Conservation (phyloP, 192 early-diverging fungal species). For the Backusella tarrabulga region DNA sequence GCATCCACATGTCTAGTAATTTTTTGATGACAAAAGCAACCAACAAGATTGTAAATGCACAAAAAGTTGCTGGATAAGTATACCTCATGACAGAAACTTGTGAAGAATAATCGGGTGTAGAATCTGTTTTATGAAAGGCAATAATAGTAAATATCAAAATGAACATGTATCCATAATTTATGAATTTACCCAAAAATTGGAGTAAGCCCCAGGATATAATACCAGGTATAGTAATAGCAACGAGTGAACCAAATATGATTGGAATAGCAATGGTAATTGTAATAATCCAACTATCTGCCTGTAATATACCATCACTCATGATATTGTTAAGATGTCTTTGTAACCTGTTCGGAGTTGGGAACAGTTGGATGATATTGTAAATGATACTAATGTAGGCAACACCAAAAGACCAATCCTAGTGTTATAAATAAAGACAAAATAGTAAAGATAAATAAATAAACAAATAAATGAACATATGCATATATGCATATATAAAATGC, state of each 20-base stretch:
- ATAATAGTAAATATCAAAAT: not conserved
- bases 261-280: conserved; percentile 38
- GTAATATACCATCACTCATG: conserved; percentile 27
- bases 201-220: conserved; percentile 34
- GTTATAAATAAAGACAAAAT: not conserved
- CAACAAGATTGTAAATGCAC: conserved; percentile 28
- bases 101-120: not conserved
- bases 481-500: not conserved
- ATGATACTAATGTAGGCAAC: conserved; percentile 69
- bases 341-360: conserved; percentile 44
- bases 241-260: conserved; percentile 20
- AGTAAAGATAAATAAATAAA: not conserved
- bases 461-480: not conserved
- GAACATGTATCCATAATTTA: not conserved
- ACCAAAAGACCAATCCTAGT: conserved; percentile 72
- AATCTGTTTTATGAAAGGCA: not conserved
- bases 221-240: conserved; percentile 39
- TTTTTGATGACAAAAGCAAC: conserved; percentile 24
- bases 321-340: conserved; percentile 36
- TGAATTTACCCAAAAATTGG: conserved; percentile 28
- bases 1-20: conserved; percentile 69
- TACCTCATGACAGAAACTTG: conserved; percentile 7
- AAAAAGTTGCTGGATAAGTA: conserved; percentile 41
- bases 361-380: conserved; percentile 43
- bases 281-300: conserved; percentile 28